Base-by-base conservation (phyloP, 495 filamentous ascomycete genomes). In the Achaetomiella virescens region DNA sequence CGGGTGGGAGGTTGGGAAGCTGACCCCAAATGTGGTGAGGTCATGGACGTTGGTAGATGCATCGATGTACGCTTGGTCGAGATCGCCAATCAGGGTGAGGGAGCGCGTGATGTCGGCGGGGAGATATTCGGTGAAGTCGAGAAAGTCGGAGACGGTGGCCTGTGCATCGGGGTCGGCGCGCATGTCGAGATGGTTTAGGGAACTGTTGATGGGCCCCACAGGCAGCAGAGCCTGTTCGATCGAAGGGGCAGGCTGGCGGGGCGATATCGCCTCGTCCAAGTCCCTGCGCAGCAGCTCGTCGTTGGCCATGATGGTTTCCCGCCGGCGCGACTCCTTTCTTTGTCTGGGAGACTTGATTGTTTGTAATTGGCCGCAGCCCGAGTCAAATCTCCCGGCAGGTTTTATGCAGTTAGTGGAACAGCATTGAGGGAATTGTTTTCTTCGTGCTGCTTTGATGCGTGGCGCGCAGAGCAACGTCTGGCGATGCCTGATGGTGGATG, bases 81-180 rank as follows among this genome's bases (percentile, higher is more conserved):
- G 85, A 48, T 90, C 83, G 59, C 84, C 80, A 60, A 98, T 90
- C 47, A 97, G 81, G 46, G 87, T 90, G 41, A 98, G 78, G 52
- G 93, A 96, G 60, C 93, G 90, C 55, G 85, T 81, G 56, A 97
- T 83, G 71, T 97, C 95, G 29, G 91, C 87, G 15, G 93, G 92
- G 18, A 97, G 88, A 74, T 93, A 95, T 74, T 98, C 93, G 59
- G 93, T 97, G 70, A 84, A 95, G 70, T 97, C 93, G 62, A 96
- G 85, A 70, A 91, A 98, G 73, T 98, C 93, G 58, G 87, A 92
- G 15, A 97, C 86, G 51, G 90, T 93, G 9, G 91, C 87, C 59
- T 95, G 89, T n/a, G 89, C 88, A 72, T 98, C 93, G 18, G 92
- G 92, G 63, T 98, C 90, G 37, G 81, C 73, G 60, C 74, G 74